Base-by-base conservation (phyloP, 2,329 filamentous ascomycete genomes). In the Monilinia fructicola region DNA sequence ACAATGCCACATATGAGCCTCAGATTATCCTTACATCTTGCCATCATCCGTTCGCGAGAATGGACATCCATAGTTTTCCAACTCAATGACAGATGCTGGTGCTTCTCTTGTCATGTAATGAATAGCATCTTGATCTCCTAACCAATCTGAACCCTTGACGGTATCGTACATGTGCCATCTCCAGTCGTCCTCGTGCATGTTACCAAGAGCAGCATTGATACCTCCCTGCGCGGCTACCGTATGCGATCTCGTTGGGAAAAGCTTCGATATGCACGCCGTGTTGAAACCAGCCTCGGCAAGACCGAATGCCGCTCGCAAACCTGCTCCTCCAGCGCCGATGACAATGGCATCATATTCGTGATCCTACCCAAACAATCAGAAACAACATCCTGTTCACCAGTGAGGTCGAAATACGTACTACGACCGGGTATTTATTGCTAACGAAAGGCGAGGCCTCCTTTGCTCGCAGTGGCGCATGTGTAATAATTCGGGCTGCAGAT, bases 131-230 rank as follows among this genome's bases (percentile, higher is more conserved):
- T 97, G 93, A 80, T 97, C 93, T 79, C 93, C 93, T 62, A 97
- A 87, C 93, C 93, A 97, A 84, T 97, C 93, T 72, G 92, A 96
- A 72, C 93, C 93, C 85, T 97, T 97, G 78, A 97, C 93, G 54
- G 93, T 97, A 80, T 97, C 93, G 84, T 97, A 97, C 93, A 97
- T 97, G 82, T 97, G 93, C 93, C 93, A 97, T 84, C 93, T 89
- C 93, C 93, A 97, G 82, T 97, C 93, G 77, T 97, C 93, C 83
- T 94, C 87, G 85, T 97, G 93, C 93, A 97, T 97, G 31, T 74
- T 75, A 28, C 82, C 84, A 21, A 86, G 76, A 4, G 83, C 83
- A 12, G 83, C 84, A 74, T 85, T 85, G 74, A 88, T 88, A 70
- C 86, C 86, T 69, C 86, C 86, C 77, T 89, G 86, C 31, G 86